phyloP scores from a whole-genome alignment of 1,284 basidiomycete genomes.

The Puccinia horiana region DNA sequence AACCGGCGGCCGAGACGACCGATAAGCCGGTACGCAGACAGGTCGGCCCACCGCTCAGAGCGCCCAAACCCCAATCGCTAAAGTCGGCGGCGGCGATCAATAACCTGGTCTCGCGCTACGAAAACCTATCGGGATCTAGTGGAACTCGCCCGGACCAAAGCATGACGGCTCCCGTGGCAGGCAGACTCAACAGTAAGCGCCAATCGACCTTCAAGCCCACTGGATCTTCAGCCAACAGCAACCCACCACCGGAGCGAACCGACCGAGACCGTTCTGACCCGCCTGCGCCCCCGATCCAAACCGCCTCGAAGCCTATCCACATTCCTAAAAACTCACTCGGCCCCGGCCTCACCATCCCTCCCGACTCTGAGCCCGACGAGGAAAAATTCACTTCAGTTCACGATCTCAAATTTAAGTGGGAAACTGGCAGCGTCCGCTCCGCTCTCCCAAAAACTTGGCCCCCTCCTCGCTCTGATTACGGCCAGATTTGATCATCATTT shows the following conservation, averaged over 20 bases:
- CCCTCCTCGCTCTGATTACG: constrained; percentile 43
- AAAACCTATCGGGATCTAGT: not conserved
- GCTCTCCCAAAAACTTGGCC: not conserved
- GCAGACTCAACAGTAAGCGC: not conserved
- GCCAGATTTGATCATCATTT: constrained; percentile 14
- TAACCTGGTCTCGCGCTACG: constrained; percentile 47
- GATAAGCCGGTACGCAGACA: not conserved
- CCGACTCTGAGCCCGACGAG: not conserved
- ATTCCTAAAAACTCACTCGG: constrained; percentile 14
- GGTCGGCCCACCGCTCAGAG: constrained; percentile 28
- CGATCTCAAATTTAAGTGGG: constrained; percentile 37
- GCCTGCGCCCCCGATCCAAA: too few relatives aligned
- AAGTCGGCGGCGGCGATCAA: constrained; percentile 44
- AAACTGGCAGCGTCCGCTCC: constrained; percentile 15
- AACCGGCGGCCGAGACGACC: not conserved
- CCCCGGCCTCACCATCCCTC: not conserved
- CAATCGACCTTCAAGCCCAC: constrained; percentile 26
- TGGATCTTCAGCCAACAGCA: not conserved
- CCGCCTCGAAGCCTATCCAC: not conserved
- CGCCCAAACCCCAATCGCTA: constrained; percentile 48
- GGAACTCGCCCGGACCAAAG: not conserved
- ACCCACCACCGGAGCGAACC: not conserved
- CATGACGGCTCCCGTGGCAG: not conserved
- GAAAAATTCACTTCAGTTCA: not conserved
- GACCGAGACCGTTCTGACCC: not conserved